phyloP scores from a whole-genome alignment of 129 eudicot genomes.

The Scalesia atractyloides region DNA sequence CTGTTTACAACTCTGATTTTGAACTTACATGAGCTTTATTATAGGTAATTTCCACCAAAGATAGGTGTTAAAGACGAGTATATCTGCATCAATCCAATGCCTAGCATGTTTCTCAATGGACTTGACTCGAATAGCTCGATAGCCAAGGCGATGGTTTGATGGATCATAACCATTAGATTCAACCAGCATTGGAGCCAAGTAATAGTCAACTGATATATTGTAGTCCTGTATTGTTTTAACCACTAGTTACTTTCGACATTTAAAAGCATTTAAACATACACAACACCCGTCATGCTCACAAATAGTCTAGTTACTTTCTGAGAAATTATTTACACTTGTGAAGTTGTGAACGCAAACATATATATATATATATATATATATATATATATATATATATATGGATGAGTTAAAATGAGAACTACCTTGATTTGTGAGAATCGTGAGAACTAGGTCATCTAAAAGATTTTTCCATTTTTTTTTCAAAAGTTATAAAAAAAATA shows the following conservation, averaged over 20 bases:
- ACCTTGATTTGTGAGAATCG: no score
- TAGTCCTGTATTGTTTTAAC: slow-evolving; percentile 42
- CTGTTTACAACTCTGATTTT: no score
- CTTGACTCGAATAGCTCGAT: slow-evolving; percentile 48
- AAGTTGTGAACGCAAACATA: no score
- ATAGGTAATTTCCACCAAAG: slow-evolving; percentile 62
- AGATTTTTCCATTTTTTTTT: no score
- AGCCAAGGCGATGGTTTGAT: slow-evolving; percentile 41
- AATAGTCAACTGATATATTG: slow-evolving; percentile 53
- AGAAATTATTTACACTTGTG: no score
- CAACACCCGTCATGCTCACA: neutral
- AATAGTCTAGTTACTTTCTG: no score
- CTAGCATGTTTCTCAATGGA: slow-evolving; percentile 58
- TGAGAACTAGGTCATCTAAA: no score
- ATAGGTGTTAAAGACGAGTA: slow-evolving; percentile 52
- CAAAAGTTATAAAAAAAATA: no score
- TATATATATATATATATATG: no score
- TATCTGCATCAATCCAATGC: slow-evolving; percentile 57
- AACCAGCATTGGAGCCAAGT: slow-evolving; percentile 68
- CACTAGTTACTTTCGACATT: neutral
- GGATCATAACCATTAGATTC: slow-evolving; percentile 70
- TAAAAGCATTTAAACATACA: no score
- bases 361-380: no score
- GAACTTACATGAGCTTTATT: slow-evolving; percentile 55
- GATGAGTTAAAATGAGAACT: no score